A percentile compares a stretch with the other conserved stretches of the same genome.
Evolutionary conservation across 2,329 filamentous ascomycete genomes (phyloP).

Genomic region (Colletotrichum orbiculare): DNA sequence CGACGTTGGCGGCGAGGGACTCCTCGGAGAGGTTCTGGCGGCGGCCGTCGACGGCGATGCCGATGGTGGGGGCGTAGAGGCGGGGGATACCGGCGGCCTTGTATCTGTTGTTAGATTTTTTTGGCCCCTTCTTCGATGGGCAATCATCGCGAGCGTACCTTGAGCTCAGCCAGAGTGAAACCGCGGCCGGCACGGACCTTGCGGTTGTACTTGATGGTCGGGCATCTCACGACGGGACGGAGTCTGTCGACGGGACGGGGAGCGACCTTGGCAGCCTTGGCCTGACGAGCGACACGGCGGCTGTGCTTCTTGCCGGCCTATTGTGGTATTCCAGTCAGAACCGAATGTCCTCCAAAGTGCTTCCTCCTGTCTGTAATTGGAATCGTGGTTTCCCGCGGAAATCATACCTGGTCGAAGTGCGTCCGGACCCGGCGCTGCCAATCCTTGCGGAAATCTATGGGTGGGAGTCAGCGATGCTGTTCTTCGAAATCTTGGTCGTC

Average conservation of each 20-base stretch:
- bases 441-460: slow-evolving; percentile 97
- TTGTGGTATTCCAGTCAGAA: slow-evolving; percentile 39
- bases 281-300: slow-evolving; percentile 89
- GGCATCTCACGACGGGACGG: slow-evolving; percentile 96
- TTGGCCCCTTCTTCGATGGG: background rate
- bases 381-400: background rate
- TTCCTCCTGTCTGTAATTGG: slow-evolving; percentile 39
- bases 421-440: slow-evolving; percentile 99
- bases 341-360: slow-evolving; percentile 36
- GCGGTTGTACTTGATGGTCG: slow-evolving; percentile 99
- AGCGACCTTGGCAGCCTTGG: slow-evolving; percentile 94
- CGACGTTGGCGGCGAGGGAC: slow-evolving; percentile 93
- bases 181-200: slow-evolving; percentile 95
- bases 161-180: slow-evolving; percentile 97
- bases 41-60: slow-evolving; percentile 95
- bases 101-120: slow-evolving; percentile 27
- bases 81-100: slow-evolving; percentile 96
- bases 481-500: slow-evolving; percentile 41
- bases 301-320: slow-evolving; percentile 96
- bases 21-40: slow-evolving; percentile 98
- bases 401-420: slow-evolving; percentile 98
- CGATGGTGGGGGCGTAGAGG: slow-evolving; percentile 94
- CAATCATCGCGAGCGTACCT: slow-evolving; percentile 71
- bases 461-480: slow-evolving; percentile 52
- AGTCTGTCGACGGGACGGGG: slow-evolving; percentile 98